These are phyloP conservation scores for Aspergillus sparsus DNA, from an alignment of 495 filamentous ascomycete species.

Conservation along the genomic window DNA sequence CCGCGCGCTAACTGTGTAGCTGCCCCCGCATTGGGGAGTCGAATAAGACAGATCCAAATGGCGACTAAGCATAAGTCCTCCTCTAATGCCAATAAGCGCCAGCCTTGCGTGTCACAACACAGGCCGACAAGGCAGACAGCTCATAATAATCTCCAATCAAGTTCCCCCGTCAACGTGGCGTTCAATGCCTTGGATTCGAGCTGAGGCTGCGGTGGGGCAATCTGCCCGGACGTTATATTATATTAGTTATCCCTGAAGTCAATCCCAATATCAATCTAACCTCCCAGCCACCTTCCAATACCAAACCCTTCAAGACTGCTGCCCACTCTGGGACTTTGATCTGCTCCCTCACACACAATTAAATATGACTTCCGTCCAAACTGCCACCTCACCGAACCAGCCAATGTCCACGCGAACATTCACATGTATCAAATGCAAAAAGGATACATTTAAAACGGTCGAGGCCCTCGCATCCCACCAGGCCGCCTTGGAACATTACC, in stretches of 20 bases:
- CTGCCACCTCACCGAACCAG: background rate
- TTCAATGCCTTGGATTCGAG: background rate
- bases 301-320: too few relatives aligned
- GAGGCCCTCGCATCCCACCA: conserved; percentile 9
- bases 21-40: too few relatives aligned
- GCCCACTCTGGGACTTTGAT: too few relatives aligned
- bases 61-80: background rate
- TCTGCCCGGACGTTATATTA: background rate
- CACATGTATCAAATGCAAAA: conserved; percentile 9
- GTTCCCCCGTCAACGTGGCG: background rate
- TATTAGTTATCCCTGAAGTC: too few relatives aligned
- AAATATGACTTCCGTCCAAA: background rate
- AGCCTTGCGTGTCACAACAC: background rate
- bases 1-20: conserved; percentile 2
- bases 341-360: background rate
- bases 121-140: conserved; percentile 1
- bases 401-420: background rate
- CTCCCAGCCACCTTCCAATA: too few relatives aligned
- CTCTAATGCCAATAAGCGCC: background rate
- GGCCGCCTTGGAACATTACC: conserved; percentile 1
- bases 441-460: conserved; percentile 3
- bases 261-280: too few relatives aligned
- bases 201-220: background rate
- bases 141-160: background rate
- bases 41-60: background rate